Conservation (phyloP, 495 filamentous ascomycete species). For the Physcia stellaris region DNA sequence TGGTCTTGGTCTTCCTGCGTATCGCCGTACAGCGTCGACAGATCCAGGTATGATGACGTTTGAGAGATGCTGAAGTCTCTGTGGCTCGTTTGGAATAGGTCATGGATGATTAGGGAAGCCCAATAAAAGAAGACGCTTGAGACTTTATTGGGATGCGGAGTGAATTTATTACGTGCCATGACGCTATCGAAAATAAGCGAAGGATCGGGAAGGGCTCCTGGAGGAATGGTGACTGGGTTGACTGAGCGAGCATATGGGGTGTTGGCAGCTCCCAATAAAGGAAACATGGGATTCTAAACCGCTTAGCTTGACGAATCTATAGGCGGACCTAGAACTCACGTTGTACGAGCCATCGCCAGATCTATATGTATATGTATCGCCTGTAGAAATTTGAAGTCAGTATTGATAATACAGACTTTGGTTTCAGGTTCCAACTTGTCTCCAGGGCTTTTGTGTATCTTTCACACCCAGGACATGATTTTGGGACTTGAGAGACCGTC, state of each 20-base stretch:
- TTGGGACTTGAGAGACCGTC: too few relatives aligned
- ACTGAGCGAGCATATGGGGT: slow-evolving; percentile 63
- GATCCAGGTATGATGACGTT: slow-evolving; percentile 45
- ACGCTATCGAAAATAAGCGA: slow-evolving; percentile 65
- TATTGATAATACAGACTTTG: too few relatives aligned
- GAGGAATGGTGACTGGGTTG: slow-evolving; percentile 45
- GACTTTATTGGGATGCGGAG: slow-evolving; percentile 63
- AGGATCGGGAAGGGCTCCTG: slow-evolving; percentile 58
- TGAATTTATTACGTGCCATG: slow-evolving; percentile 46
- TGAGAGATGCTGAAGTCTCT: slow-evolving; percentile 36
- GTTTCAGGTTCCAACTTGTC: too few relatives aligned
- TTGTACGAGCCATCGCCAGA: slow-evolving; percentile 60
- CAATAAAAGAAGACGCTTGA: slow-evolving; percentile 79
- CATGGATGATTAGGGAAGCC: slow-evolving; percentile 17
- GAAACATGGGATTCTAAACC: slow-evolving; percentile 40
- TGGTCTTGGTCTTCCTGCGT: slow-evolving; percentile 40
- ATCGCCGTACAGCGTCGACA: slow-evolving; percentile 45
- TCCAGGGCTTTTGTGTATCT: too few relatives aligned
- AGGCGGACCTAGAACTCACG: too few relatives aligned
- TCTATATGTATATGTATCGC: slow-evolving; percentile 53
- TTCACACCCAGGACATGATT: too few relatives aligned
- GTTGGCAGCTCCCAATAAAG: slow-evolving; percentile 49
- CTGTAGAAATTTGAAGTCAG: too few relatives aligned
- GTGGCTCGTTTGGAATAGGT: slow-evolving; percentile 47
- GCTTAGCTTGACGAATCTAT: too few relatives aligned